These are phyloP conservation scores for Wolfiporia cocos DNA, from an alignment of 1,284 basidiomycete species.

Conservation along the genomic window DNA sequence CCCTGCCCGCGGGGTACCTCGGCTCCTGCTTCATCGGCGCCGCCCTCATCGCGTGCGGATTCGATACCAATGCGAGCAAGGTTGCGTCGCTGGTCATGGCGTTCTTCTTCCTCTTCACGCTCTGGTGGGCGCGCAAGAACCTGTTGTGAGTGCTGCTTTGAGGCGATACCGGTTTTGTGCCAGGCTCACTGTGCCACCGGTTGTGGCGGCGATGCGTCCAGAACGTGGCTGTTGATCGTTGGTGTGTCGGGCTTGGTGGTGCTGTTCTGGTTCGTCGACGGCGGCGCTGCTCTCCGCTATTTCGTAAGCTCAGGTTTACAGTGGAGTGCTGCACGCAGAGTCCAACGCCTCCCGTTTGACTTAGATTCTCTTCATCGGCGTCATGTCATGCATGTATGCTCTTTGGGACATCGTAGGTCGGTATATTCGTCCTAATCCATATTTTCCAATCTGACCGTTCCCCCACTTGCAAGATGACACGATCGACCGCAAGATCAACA, in stretches of 20 bases:
- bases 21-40: conserved; percentile 91
- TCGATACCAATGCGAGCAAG: conserved; percentile 92
- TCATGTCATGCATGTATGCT: conserved; percentile 88
- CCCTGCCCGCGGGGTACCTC: conserved; percentile 88
- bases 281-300: conserved; percentile 65
- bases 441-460: not conserved
- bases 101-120: conserved; percentile 85
- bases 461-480: conserved; percentile 64
- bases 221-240: conserved; percentile 69
- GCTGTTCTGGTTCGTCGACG: conserved; percentile 81
- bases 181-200: not conserved
- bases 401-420: conserved; percentile 83
- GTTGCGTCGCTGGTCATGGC: conserved; percentile 81
- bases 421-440: conserved; percentile 17
- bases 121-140: conserved; percentile 86
- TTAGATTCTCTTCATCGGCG: conserved; percentile 90
- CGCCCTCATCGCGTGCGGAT: conserved; percentile 85
- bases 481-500: conserved; percentile 85
- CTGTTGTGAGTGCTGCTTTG: conserved; percentile 53
- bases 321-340: not conserved
- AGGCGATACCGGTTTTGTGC: no score
- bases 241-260: conserved; percentile 74
- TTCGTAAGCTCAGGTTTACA: conserved; percentile 43
- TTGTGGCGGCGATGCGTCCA: conserved; percentile 20
- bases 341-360: conserved; percentile 10